A percentile compares a stretch with the other conserved stretches of the same genome.
These are phyloP conservation scores for Penicillium brasilianum DNA, from an alignment of 2,329 filamentous ascomycete genomes.

Conservation along the genomic window DNA sequence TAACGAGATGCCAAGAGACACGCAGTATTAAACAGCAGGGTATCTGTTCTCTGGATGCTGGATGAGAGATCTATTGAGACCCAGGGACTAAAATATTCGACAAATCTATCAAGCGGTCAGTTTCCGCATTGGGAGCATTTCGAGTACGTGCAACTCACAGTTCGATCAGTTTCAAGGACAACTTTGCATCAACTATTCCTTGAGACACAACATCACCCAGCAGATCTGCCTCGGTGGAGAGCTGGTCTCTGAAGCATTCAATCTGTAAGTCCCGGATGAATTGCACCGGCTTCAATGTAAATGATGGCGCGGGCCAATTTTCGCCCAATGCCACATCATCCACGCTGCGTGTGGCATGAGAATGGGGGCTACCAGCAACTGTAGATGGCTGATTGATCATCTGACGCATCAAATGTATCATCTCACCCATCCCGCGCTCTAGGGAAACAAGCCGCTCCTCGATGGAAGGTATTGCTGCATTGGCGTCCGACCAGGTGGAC, in stretches of 20 bases:
- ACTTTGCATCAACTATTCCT: constrained; percentile 38
- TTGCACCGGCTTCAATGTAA: constrained; percentile 38
- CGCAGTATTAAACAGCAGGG: constrained; percentile 41
- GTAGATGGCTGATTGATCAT: constrained; percentile 36
- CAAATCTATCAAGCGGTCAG: constrained; percentile 27
- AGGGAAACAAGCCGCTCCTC: constrained; percentile 41
- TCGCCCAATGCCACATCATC: constrained; percentile 33
- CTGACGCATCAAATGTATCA: constrained; percentile 42
- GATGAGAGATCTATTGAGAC: constrained; percentile 38
- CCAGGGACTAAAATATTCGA: constrained; percentile 41
- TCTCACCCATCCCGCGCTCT: constrained; percentile 42
- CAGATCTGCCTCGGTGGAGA: constrained; percentile 30
- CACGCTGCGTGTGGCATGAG: constrained; percentile 29
- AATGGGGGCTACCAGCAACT: constrained; percentile 23
- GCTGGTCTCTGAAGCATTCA: constrained; percentile 36
- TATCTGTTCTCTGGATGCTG: constrained; percentile 37
- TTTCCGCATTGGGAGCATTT: neutral
- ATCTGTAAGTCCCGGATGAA: constrained; percentile 40
- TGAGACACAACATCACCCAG: constrained; percentile 35
- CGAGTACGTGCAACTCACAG: constrained; percentile 27
- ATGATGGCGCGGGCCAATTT: constrained; percentile 25
- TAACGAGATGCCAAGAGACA: constrained; percentile 42
- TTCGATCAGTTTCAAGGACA: constrained; percentile 40
- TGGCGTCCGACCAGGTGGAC: constrained; percentile 39
- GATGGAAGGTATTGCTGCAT: constrained; percentile 39